These are phyloP conservation scores for Cutaneotrichosporon spelunceum DNA, from an alignment of 1,284 basidiomycete species.

Conservation along the genomic window DNA sequence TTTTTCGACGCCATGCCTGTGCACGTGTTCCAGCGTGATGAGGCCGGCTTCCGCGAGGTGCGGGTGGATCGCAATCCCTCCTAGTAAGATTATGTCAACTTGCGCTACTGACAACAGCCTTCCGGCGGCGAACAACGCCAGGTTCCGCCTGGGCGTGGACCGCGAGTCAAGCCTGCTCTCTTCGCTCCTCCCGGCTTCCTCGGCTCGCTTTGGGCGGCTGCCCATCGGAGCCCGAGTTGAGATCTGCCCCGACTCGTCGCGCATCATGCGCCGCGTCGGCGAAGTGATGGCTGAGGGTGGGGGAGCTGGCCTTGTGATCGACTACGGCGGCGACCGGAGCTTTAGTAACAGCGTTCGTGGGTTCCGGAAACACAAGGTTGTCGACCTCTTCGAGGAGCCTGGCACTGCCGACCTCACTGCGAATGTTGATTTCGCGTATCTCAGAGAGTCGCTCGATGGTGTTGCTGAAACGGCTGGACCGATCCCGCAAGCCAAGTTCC, in stretches of 20 bases:
- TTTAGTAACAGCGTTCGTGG: constrained; percentile 78
- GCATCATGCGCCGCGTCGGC: constrained; percentile 64
- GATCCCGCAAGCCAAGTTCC: constrained; percentile 66
- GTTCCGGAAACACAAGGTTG: constrained; percentile 81
- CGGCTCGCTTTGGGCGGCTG: constrained; percentile 64
- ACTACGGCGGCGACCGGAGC: constrained; percentile 77
- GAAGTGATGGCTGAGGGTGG: constrained; percentile 56
- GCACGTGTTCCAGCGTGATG: constrained; percentile 79
- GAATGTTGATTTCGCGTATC: constrained; percentile 91
- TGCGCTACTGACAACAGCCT: constrained; percentile 13
- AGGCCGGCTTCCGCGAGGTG: constrained; percentile 82
- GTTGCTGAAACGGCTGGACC: constrained; percentile 61
- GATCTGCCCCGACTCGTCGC: constrained; percentile 68
- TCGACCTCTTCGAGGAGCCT: constrained; percentile 78
- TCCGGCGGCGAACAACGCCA: constrained; percentile 12
- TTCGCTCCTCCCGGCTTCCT: constrained; percentile 65
- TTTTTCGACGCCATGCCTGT: constrained; percentile 97
- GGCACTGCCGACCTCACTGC: constrained; percentile 89
- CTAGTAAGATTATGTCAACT: constrained; percentile 11
- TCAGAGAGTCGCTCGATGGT: constrained; percentile 70
- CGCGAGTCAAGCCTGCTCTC: constrained; percentile 64
- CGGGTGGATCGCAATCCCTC: constrained; percentile 60
- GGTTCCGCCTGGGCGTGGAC: constrained; percentile 67
- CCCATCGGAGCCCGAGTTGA: constrained; percentile 71
- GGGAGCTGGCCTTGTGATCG: constrained; percentile 79